Evolutionary conservation across 2,329 filamentous ascomycete genomes (phyloP).

Genomic region (Penicillium sp.): DNA sequence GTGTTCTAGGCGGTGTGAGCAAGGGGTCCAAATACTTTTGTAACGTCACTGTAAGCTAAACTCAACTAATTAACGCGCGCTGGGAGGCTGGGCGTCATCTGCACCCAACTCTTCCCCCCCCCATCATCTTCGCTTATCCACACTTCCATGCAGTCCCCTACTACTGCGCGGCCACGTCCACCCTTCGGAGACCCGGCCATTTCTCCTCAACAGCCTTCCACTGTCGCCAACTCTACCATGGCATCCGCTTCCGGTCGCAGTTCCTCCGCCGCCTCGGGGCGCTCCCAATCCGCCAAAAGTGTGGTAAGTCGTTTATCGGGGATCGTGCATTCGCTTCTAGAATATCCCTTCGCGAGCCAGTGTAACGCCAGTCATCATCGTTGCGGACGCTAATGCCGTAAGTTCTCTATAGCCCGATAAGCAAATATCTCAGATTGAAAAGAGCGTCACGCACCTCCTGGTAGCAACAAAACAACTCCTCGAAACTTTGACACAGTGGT

Average conservation of each 20-base stretch:
- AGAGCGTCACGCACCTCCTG: conserved; percentile 95
- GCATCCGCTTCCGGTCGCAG: conserved; percentile 69
- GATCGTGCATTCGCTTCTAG: background rate
- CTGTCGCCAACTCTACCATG: conserved; percentile 36
- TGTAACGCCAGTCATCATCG: background rate
- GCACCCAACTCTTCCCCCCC: conserved; percentile 14
- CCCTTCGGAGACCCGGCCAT: conserved; percentile 63
- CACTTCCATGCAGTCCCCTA: conserved; percentile 37
- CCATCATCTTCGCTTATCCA: conserved; percentile 17
- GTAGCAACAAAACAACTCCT: conserved; percentile 97
- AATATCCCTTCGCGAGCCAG: background rate
- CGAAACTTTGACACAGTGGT: conserved; percentile 98
- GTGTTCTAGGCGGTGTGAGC: too few species aligned
- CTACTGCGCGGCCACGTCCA: conserved; percentile 56
- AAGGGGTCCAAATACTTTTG: too few species aligned
- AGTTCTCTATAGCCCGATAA: conserved; percentile 64
- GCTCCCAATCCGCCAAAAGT: conserved; percentile 63
- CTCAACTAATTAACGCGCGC: background rate
- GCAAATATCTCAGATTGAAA: conserved; percentile 95
- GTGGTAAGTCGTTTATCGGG: conserved; percentile 58
- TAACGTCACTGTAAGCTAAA: too few species aligned
- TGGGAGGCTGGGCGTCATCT: conserved; percentile 26
- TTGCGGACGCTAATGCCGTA: background rate
- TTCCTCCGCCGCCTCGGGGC: conserved; percentile 69
- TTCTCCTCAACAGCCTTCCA: background rate